Conservation (phyloP, 2,329 filamentous ascomycete genomes). For the Neofusicoccum parvum region DNA sequence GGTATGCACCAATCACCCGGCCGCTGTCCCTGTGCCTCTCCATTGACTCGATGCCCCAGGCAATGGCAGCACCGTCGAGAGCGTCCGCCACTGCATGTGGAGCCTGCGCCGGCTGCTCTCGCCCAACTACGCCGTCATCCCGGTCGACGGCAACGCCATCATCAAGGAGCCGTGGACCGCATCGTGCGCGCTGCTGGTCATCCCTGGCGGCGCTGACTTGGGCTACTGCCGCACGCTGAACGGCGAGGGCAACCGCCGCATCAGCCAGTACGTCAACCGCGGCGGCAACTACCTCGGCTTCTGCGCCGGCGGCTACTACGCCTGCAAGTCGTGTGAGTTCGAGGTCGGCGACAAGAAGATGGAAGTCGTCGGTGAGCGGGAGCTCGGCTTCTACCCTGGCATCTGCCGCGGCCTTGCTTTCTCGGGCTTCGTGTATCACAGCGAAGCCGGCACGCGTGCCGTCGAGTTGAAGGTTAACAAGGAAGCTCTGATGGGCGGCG, state of each 20-base stretch:
- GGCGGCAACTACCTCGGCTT: constrained; percentile 89
- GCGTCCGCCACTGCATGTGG: constrained; percentile 85
- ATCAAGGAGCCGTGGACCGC: constrained; percentile 89
- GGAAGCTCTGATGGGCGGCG: constrained; percentile 54
- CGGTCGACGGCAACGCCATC: constrained; percentile 74
- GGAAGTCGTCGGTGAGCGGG: constrained; percentile 82
- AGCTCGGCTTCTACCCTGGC: constrained; percentile 86
- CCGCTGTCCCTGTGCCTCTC: neutral
- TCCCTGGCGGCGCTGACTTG: constrained; percentile 92
- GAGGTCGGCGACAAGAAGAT: constrained; percentile 80
- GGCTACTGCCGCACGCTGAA: constrained; percentile 88
- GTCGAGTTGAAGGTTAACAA: constrained; percentile 67
- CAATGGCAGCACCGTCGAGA: constrained; percentile 81
- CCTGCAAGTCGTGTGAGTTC: constrained; percentile 79
- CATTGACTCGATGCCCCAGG: constrained; percentile 53
- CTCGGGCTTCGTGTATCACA: constrained; percentile 85
- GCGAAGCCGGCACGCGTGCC: constrained; percentile 79
- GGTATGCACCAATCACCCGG: constrained; percentile 55
- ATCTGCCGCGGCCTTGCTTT: constrained; percentile 85
- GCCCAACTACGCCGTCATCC: constrained; percentile 89
- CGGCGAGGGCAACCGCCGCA: constrained; percentile 81
- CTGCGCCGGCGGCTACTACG: constrained; percentile 95
- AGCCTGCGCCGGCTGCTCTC: constrained; percentile 83
- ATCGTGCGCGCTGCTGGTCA: constrained; percentile 84
- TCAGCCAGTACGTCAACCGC: constrained; percentile 79